Base-by-base conservation (phyloP, 2,329 filamentous ascomycete genomes). In the Paecilomyces sp. region DNA sequence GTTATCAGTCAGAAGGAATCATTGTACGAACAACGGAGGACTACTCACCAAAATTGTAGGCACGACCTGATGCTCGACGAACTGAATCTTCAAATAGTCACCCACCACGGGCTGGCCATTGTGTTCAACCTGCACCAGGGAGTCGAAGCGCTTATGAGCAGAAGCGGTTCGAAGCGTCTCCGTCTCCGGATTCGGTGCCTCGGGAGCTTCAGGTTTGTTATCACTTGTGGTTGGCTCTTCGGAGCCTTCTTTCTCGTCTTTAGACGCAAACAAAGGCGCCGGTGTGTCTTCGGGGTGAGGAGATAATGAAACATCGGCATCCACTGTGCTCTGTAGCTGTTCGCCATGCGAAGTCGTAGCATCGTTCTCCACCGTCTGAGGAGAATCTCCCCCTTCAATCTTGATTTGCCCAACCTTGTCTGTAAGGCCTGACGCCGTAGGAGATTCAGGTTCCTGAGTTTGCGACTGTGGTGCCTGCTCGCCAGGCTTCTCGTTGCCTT, bases 51-150 rank as follows among this genome's bases (percentile, higher is more conserved):
- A 77, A 68, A 99, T 97, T 1, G 92, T 96, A 30, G 94, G 94
- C 57, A 99, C 92, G 63, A 99, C 94, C 65, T 87, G 86, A 75
- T 97, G 87, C 74, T 97, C 89, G 25, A 97, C 92, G 77, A 99
- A 97, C 77, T 93, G 92, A 75, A 94, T 92, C 79, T 99, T 99
- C 61, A 99, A 80, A 68, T 88, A 90, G 74, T 99, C 94, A 57
- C 94, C 94, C 11, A 99, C 94, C 24, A 99, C 92, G 2, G 92
- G 90, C 33, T 83, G 82, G 6, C 85, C 85, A 65, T 87, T 83
- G 30, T 80, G 72, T 64, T 87, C 85, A 15, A 81, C 77, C 63
- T 87, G 85, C 60, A 85, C 82, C 25, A 80, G 77, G 24, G 68
- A 65, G 50, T 47, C 41, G n/a, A 22, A 47, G 8, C 41, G 41